These are phyloP conservation scores for Stipa capillata DNA, from an alignment of 176 grass and related monocot genomes.

Conservation along the genomic window DNA sequence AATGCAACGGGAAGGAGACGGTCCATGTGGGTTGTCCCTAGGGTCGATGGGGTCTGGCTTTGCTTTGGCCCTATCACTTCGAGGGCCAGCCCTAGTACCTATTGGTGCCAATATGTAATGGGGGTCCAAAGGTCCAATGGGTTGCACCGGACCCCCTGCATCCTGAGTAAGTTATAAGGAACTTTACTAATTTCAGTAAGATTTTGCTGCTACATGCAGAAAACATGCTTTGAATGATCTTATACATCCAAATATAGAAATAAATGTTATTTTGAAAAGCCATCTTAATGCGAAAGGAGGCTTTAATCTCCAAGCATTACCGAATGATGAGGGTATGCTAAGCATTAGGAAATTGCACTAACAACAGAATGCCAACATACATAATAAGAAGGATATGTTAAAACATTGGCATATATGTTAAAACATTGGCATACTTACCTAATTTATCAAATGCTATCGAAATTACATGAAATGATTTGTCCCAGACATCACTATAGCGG, in stretches of 20 bases:
- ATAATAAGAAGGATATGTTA: too few relatives aligned
- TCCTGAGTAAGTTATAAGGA: neutral
- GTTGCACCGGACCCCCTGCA: too few relatives aligned
- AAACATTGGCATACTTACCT: constrained; percentile 35
- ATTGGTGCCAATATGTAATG: too few relatives aligned
- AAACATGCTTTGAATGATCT: neutral
- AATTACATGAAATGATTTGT: constrained; percentile 85
- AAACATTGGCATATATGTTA: neutral
- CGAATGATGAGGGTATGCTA: neutral
- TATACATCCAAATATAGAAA: neutral
- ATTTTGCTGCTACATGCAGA: neutral
- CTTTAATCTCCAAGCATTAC: neutral
- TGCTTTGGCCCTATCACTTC: too few relatives aligned
- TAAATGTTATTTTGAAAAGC: neutral
- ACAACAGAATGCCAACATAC: neutral
- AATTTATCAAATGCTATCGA: constrained; percentile 60
- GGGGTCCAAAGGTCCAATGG: too few relatives aligned
- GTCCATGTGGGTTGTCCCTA: too few relatives aligned
- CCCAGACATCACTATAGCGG: constrained; percentile 65
- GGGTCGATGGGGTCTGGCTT: too few relatives aligned
- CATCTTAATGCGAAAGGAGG: neutral
- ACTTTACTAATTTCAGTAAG: neutral
- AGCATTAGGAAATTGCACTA: neutral
- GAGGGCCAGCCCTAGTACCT: too few relatives aligned
- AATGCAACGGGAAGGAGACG: too few relatives aligned